phyloP scores from a whole-genome alignment of 148 eudicot genomes.

The Agrostemma githago region DNA sequence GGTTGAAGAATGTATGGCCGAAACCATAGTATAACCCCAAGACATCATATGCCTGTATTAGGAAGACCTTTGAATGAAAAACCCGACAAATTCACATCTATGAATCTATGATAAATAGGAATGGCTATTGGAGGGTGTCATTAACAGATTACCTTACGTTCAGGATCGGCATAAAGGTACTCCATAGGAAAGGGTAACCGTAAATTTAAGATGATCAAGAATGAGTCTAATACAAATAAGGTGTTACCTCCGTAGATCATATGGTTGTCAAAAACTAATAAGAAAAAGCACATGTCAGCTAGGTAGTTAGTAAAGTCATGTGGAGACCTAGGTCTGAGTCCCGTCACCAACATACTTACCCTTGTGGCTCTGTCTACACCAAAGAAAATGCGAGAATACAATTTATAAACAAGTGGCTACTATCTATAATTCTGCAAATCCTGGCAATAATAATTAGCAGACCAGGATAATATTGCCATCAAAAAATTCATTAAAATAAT shows the following conservation, averaged over 20 bases:
- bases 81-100: background rate
- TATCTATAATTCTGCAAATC: background rate
- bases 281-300: background rate
- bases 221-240: slow-evolving; percentile 7
- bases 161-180: slow-evolving; percentile 87
- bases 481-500: background rate
- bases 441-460: slow-evolving; percentile 1
- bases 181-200: slow-evolving; percentile 88
- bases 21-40: slow-evolving; percentile 85
- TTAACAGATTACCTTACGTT: slow-evolving; percentile 82
- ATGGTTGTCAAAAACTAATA: too few relatives aligned
- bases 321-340: too few relatives aligned
- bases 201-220: slow-evolving; percentile 2
- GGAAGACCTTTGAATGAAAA: slow-evolving; percentile 7
- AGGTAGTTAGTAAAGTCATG: too few relatives aligned
- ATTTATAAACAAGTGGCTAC: background rate
- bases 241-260: background rate
- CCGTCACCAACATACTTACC: too few relatives aligned
- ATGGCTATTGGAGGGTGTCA: background rate
- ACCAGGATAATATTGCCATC: background rate
- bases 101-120: background rate
- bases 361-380: too few relatives aligned
- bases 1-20: slow-evolving; percentile 94
- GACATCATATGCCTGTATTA: slow-evolving; percentile 76
- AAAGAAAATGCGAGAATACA: too few relatives aligned